A percentile compares a stretch with the other conserved stretches of the same genome.
Evolutionary conservation across 73 alveolate species (phyloP).

Genomic region (Blepharisma japonicum): DNA sequence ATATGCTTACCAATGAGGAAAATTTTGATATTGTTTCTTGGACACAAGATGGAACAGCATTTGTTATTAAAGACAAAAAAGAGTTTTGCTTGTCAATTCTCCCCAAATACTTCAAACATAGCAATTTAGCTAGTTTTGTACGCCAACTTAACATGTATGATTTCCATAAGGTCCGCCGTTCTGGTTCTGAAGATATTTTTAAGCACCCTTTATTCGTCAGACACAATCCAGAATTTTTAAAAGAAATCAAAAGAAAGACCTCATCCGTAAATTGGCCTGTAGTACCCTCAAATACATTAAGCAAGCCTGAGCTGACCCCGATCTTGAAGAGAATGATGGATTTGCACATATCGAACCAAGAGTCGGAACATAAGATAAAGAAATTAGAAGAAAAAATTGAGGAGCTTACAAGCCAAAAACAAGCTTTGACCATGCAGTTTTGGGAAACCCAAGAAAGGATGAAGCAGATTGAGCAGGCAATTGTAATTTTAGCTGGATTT

Average conservation of each 20-base stretch:
- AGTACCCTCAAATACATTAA: background rate
- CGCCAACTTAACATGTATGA: slow-evolving; percentile 94
- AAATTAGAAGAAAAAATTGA: background rate
- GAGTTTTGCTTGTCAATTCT: slow-evolving; percentile 88
- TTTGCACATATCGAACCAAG: background rate
- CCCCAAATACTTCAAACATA: slow-evolving; percentile 92
- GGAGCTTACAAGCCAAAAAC: background rate
- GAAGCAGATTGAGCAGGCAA: background rate
- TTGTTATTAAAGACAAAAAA: slow-evolving; percentile 74
- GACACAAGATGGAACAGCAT: slow-evolving; percentile 31
- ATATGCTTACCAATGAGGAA: background rate
- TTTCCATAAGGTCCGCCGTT: slow-evolving; percentile 36
- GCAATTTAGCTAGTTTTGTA: slow-evolving; percentile 92
- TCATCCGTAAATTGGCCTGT: background rate
- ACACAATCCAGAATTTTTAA: background rate
- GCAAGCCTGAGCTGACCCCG: background rate
- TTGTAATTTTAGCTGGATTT: background rate
- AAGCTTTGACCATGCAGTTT: background rate
- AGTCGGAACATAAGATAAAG: background rate
- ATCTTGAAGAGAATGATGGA: background rate
- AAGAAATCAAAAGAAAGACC: slow-evolving; percentile 11
- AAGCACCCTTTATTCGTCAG: slow-evolving; percentile 11
- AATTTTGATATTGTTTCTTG: background rate
- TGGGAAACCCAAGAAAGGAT: slow-evolving; percentile 1
- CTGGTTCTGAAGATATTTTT: slow-evolving; percentile 10